Evolutionary conservation across 768 basidiomycete species (phyloP), one percentile per base, ranked within the genome.

Genomic region (Leccinellum albellum): DNA sequence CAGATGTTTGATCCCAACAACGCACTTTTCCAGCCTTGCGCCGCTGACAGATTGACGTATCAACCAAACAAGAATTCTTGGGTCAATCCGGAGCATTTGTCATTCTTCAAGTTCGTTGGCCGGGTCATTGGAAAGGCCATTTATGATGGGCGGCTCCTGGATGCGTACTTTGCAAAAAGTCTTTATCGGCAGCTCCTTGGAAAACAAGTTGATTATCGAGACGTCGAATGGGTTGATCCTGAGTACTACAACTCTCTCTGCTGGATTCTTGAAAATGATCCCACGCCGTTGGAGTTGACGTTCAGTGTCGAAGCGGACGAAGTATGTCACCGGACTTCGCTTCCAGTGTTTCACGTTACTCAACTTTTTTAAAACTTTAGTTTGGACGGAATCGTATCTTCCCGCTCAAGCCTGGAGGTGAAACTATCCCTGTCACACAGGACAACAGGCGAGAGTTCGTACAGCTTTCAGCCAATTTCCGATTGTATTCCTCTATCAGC

Each of bases 1-100:
- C 94, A 97, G 72, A 99, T 99, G 89, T 99, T 99, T 75, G 94
- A 99, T 71, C 96, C 97, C 24, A 93, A 96, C 75, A 97, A 97
- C 64, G 96, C 94, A 5, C 81, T 98, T 26, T 99, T 99, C 84
- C 94, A 98, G 69, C 96, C 97, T 17, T 97, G 94, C 69, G 94
- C 94, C 0, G 95, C 94, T 4, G 97, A 97, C 73, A 85, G 87
- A 64, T 81, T 91, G 52, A 97, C 96, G 1, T 99, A 98, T 67
- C 97, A 98, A 73, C 95, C 96, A 2, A 93, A 94, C 77, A 89
- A 92, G 70, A 88, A 92, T 57, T 93, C 91, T 2, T 87, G 85
- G 82, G 90, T 97, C 68, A 98, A 98, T 69, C 89, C 89, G 2
- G 95, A 98, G 65, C 96, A 98, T 75, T 74, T 98, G 17, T 87